phyloP scores from a whole-genome alignment of 108 stramenopile species.

The Skeletonema grethae region DNA sequence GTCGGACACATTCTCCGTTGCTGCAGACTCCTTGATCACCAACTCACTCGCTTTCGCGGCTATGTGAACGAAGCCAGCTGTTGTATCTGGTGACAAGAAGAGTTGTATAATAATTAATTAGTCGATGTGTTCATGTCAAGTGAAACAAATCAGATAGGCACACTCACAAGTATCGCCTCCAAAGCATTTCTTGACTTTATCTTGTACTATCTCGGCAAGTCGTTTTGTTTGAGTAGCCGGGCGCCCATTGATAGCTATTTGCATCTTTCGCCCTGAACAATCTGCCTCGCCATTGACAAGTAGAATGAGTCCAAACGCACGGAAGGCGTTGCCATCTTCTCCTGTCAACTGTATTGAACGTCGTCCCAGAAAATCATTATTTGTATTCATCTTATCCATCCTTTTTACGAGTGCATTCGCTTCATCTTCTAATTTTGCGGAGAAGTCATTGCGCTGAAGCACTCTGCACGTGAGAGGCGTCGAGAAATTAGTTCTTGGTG shows the following conservation, averaged over 20 bases:
- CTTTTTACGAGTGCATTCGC: conserved; percentile 15
- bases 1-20: conserved; percentile 20
- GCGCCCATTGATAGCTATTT: conserved; percentile 27
- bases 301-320: conserved; percentile 26
- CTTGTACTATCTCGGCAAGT: conserved; percentile 17
- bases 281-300: neutral
- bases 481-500: neutral
- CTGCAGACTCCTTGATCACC: conserved; percentile 7
- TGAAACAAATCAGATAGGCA: neutral
- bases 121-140: neutral
- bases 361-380: neutral
- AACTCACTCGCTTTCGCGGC: conserved; percentile 8
- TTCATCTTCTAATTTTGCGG: conserved; percentile 11
- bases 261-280: conserved; percentile 15
- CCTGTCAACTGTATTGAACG: conserved; percentile 1
- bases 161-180: neutral
- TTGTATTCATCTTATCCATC: conserved; percentile 11
- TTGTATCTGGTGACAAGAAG: neutral
- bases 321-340: conserved; percentile 10
- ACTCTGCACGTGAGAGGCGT: conserved; percentile 10
- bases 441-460: neutral
- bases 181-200: conserved; percentile 6
- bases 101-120: neutral
- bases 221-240: conserved; percentile 3
- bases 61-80: conserved; percentile 15